Base-by-base conservation (phyloP, 768 basidiomycete genomes). In the Hypsizygus marmoreus region DNA sequence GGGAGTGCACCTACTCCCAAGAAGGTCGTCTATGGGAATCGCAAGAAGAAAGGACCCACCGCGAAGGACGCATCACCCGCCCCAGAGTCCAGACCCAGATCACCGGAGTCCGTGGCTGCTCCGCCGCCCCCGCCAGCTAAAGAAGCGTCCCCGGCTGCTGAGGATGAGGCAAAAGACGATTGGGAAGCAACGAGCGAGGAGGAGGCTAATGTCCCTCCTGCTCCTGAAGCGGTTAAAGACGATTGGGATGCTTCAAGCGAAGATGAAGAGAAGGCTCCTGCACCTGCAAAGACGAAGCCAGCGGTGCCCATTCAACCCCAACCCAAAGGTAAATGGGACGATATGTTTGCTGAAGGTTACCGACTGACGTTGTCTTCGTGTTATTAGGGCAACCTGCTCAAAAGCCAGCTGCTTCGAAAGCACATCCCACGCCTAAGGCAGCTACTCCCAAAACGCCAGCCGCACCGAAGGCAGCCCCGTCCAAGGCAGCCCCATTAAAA, bases 1-100 rank as follows among this genome's bases (percentile, higher is more conserved):
- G 70, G 57, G 40, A 66, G 64, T 52, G 70, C 69, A 17, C 61
- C 71, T 32, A 64, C 63, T 47, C 66, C 78, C 29, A 93, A 86
- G 69, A 92, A 88, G 64, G 84, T 90, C 19, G 80, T 84, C 4
- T 97, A 95, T 63, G 83, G 86, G 36, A 86, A 77, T 56, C 83
- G 84, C 59, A 95, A 93, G 75, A 92, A 88, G 76, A 88, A 84
- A 59, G 76, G 70, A 2, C 75, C 75, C 6, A 61, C 58, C 37
- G 62, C 61, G 24, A 83, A 79, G 59, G 81, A 79, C 31, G 70
- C 68, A 19, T 79, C 83, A 1, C 77, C 81, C 32, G 73, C 72
- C 31, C 71, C 73, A 23, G 72, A 74, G 50, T 84, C 83, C 43
- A 69, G 78, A 49, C 77, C 83, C 16, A 67, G 73, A 49, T 75